Evolutionary conservation across 106 monocot genomes (phyloP).

Genomic region (Dioscorea zingiberensis): DNA sequence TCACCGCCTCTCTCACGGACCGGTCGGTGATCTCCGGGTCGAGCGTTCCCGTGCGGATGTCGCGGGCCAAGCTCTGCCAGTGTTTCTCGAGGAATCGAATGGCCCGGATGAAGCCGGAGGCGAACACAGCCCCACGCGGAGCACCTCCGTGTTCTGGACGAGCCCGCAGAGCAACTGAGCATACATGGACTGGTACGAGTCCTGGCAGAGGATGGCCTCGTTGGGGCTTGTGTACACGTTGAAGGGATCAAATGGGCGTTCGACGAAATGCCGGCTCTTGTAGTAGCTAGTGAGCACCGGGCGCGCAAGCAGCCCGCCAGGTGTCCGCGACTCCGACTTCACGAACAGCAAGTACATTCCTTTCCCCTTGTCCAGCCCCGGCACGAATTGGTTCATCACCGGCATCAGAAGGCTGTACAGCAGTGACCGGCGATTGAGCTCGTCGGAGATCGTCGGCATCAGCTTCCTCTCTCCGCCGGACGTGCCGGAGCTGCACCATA

Average conservation of each 20-base stretch:
- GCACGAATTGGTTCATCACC: slow-evolving; percentile 64
- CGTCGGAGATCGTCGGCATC: slow-evolving; percentile 85
- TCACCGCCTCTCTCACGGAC: slow-evolving; percentile 46
- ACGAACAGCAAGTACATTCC: slow-evolving; percentile 80
- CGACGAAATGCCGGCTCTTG: slow-evolving; percentile 70
- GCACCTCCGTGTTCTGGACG: slow-evolving; percentile 43
- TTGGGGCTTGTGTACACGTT: slow-evolving; percentile 70
- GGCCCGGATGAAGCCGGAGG: slow-evolving; percentile 84
- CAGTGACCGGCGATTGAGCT: slow-evolving; percentile 61
- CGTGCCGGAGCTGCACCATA: slow-evolving; percentile 55
- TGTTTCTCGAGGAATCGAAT: slow-evolving; percentile 67
- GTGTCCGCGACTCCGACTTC: slow-evolving; percentile 70
- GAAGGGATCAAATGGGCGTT: slow-evolving; percentile 55
- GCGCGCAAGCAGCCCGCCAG: slow-evolving; percentile 66
- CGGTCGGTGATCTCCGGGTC: slow-evolving; percentile 48
- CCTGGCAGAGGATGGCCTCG: slow-evolving; percentile 68
- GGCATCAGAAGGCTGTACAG: slow-evolving; percentile 85
- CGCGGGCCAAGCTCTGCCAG: slow-evolving; percentile 61
- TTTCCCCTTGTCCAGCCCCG: slow-evolving; percentile 72
- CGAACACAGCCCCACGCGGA: slow-evolving; percentile 92
- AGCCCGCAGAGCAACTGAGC: slow-evolving; percentile 79
- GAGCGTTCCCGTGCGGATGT: slow-evolving; percentile 51
- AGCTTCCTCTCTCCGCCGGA: slow-evolving; percentile 86
- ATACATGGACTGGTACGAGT: slow-evolving; percentile 92
- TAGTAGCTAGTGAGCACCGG: slow-evolving; percentile 94